Conservation (phyloP, 2,329 filamentous ascomycete species). For the Ilyonectria robusta region DNA sequence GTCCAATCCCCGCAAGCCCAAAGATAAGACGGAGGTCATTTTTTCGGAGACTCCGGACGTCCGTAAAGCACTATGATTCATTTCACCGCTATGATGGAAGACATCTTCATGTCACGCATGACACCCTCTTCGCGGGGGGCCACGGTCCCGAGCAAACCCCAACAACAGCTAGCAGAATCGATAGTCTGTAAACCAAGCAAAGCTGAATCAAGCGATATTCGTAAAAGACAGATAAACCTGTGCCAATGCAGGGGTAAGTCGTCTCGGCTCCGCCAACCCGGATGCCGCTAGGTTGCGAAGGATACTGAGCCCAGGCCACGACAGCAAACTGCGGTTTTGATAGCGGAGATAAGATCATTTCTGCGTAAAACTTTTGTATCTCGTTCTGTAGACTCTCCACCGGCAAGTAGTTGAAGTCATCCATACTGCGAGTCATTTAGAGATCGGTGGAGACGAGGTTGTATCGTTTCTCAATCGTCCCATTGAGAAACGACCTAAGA, state of each 20-base stretch:
- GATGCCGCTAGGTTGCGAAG: conserved; percentile 26
- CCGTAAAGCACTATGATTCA: no score
- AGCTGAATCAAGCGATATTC: conserved; percentile 38
- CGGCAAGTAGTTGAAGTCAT: conserved; percentile 36
- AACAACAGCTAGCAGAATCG: conserved; percentile 37
- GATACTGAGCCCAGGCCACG: conserved; percentile 42
- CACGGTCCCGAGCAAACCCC: conserved; percentile 33
- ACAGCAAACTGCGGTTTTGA: conserved; percentile 41
- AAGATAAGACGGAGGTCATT: not conserved
- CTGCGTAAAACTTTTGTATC: conserved; percentile 39
- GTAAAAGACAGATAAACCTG: conserved; percentile 27
- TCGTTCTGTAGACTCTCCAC: conserved; percentile 29
- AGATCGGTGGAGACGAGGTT: conserved; percentile 28
- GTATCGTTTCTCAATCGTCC: not conserved
- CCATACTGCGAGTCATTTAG: conserved; percentile 36
- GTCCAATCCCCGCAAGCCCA: not conserved
- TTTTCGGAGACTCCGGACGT: not conserved
- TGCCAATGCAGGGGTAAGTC: conserved; percentile 34
- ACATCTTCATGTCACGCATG: conserved; percentile 40
- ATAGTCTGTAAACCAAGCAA: conserved; percentile 38
- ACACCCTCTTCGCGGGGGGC: conserved; percentile 39
- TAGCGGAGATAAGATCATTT: conserved; percentile 42
- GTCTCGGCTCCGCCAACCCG: conserved; percentile 20
- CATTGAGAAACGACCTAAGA: not conserved
- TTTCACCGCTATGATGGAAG: conserved; percentile 42